phyloP scores from a whole-genome alignment of 108 stramenopile genomes.

The Cyclotella choctawhatcheeana region DNA sequence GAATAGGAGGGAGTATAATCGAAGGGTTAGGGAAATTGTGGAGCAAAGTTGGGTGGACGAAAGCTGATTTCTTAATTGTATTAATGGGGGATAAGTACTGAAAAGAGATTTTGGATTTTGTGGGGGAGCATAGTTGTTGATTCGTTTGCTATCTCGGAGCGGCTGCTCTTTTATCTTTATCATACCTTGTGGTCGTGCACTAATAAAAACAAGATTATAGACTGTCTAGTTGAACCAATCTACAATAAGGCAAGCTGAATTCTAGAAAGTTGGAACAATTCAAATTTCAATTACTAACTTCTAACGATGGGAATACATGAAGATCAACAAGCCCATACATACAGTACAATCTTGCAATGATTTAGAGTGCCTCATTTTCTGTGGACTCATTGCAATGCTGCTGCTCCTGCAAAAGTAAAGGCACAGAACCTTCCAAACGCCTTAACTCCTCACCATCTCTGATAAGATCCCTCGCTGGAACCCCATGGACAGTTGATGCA shows the following conservation, averaged over 20 bases:
- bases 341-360: not conserved
- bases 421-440: conserved; percentile 33
- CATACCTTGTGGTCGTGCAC: too few species aligned
- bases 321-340: not conserved
- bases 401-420: conserved; percentile 26
- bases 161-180: too few species aligned
- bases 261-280: too few species aligned
- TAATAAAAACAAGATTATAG: too few species aligned
- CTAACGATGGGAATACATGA: too few species aligned
- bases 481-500: conserved; percentile 64
- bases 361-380: not conserved
- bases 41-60: conserved; percentile 97
- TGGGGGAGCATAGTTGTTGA: not conserved
- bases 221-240: too few species aligned
- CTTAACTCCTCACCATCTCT: conserved; percentile 34
- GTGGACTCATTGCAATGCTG: not conserved
- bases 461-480: conserved; percentile 51
- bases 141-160: too few species aligned
- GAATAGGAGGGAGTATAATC: conserved; percentile 98
- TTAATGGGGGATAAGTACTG: not conserved
- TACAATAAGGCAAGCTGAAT: too few species aligned
- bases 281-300: too few species aligned
- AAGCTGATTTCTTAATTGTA: conserved; percentile 17
- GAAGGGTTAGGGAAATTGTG: conserved; percentile 97
- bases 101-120: not conserved